Evolutionary conservation across 2,329 filamentous ascomycete genomes (phyloP).

Genomic region (Pseudogymnoascus sp.): DNA sequence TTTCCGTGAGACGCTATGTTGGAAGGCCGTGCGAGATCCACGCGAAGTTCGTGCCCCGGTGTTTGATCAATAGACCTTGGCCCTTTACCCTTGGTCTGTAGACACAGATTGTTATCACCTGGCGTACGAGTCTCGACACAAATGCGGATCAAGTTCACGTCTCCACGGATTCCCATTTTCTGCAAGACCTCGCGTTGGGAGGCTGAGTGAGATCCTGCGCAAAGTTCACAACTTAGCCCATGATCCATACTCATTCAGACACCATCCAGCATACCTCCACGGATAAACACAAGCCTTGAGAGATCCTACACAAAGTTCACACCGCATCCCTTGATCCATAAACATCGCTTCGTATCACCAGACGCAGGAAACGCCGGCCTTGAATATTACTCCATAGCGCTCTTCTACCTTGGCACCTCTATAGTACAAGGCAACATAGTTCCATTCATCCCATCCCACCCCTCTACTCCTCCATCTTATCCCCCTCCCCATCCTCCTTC

Average conservation of each 20-base stretch:
- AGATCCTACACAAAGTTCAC: not conserved
- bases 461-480: constrained; percentile 83
- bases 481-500: constrained; percentile 47
- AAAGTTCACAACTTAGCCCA: not conserved
- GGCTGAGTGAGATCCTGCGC: not conserved
- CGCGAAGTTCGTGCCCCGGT: not conserved
- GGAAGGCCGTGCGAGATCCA: not conserved
- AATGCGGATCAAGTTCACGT: not conserved
- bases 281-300: not conserved
- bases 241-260: not conserved
- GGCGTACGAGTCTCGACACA: not conserved
- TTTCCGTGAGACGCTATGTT: not conserved
- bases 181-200: not conserved
- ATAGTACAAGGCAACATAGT: constrained; percentile 2
- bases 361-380: not conserved
- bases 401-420: constrained; percentile 2
- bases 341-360: not conserved
- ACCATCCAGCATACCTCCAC: not conserved
- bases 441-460: not conserved
- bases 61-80: not conserved
- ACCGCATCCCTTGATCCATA: not conserved
- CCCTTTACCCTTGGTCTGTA: not conserved
- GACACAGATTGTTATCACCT: not conserved
- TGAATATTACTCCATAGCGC: constrained; percentile 1
- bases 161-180: not conserved